Evolutionary conservation across 257 asterid species (phyloP), one percentile per base, ranked within the genome.

Genomic region (Verbena officinalis): DNA sequence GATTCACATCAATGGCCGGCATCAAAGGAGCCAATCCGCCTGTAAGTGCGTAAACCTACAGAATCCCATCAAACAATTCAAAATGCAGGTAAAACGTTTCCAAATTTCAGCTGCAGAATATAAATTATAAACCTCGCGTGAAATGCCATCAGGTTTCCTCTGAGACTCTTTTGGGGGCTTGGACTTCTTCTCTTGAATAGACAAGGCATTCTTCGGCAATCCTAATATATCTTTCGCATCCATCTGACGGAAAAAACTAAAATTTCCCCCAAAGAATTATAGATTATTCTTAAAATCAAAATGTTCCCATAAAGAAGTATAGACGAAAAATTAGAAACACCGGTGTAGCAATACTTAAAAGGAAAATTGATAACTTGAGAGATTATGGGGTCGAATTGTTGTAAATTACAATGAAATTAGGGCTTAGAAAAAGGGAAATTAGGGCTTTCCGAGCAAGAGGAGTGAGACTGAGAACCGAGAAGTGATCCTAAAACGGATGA

Each of bases 221-320:
- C 99, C 99, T 67, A 87, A 71, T 4, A 94, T 94, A 67, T 94
- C 99, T 83, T 94, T 94, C 4, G 99, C 99, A 64, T 94, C 99
- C 99, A 94, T 93, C 49, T 10, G 39, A 56, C 51, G 62, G 45
- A 19, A 40, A 48, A 15, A 57, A 4, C 9, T 39, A 48, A 4
- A 11, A 15, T 44, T 34, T 72, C 4, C 39, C 31, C 48, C 58
- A 19, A 2, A 21, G 1, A 42, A 59, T 1, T 23, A 5, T 20
- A 10, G 20, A 17, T 14, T 31, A 51, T 4, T 15, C 13, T 7
- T 52, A 39, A 15, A n/a, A 38, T 13, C 30, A 27, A 48, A n/a
- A 5, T 22, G 9, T 15, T 38, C 13, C 13, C 75, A 42, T 27
- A n/a, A 24, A 30, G 24, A 53, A 16, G 31, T 2, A 40, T 5